Evolutionary conservation across 495 filamentous ascomycete species (phyloP).

Genomic region (Terfezia boudieri): DNA sequence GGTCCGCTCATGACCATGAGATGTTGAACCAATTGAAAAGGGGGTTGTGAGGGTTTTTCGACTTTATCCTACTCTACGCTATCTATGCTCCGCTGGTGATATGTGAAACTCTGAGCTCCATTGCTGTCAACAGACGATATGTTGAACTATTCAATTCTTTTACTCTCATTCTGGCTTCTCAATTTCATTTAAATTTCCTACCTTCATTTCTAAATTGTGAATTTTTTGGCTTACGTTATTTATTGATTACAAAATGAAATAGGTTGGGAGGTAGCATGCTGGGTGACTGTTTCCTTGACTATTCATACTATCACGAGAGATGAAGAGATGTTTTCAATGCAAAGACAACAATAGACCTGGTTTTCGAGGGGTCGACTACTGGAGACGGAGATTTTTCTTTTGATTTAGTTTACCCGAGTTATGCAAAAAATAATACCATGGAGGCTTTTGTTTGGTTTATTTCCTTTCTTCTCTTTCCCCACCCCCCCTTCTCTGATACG

Average conservation of each 20-base stretch:
- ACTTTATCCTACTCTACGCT: no score
- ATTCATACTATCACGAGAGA: neutral
- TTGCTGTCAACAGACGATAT: no score
- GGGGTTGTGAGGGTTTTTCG: neutral
- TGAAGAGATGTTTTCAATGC: neutral
- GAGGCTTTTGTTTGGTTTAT: no score
- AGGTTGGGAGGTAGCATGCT: neutral
- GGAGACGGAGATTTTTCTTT: neutral
- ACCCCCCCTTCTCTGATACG: no score
- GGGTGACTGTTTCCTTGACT: neutral
- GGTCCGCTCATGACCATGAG: constrained; percentile 7
- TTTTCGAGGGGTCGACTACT: neutral
- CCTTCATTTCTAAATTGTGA: neutral
- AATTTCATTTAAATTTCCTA: neutral
- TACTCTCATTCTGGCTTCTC: neutral
- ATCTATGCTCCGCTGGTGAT: no score
- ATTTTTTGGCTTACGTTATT: neutral
- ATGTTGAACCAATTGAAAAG: constrained; percentile 11
- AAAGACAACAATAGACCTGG: neutral
- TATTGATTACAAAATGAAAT: neutral
- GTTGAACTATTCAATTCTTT: neutral
- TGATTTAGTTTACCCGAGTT: neutral
- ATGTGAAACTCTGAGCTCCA: no score
- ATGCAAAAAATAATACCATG: no score
- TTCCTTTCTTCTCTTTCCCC: no score